These are phyloP conservation scores for Fusarium stilboides DNA, from an alignment of 2,329 filamentous ascomycete species.

Conservation along the genomic window DNA sequence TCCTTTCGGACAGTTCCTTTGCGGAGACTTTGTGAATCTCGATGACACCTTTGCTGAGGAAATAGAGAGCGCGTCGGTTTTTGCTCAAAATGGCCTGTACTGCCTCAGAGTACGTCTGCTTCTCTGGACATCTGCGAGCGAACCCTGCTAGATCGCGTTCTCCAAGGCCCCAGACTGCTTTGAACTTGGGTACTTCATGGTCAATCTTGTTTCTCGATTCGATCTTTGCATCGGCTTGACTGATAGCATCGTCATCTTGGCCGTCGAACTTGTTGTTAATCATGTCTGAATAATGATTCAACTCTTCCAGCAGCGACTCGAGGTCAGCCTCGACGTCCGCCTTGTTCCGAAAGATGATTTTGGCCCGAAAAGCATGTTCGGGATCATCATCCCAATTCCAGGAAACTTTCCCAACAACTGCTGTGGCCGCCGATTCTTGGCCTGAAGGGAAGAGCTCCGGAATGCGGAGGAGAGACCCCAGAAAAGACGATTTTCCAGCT, in stretches of 20 bases:
- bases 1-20: constrained; percentile 13
- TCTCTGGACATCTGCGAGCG: neutral
- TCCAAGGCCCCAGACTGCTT: constrained; percentile 42
- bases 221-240: neutral
- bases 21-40: constrained; percentile 9
- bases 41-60: constrained; percentile 12
- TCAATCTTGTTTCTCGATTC: constrained; percentile 21
- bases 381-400: constrained; percentile 47
- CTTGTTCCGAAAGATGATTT: constrained; percentile 41
- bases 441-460: constrained; percentile 52
- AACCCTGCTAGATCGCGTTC: constrained; percentile 9
- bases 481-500: constrained; percentile 34
- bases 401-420: constrained; percentile 44
- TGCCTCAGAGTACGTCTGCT: neutral
- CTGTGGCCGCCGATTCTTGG: constrained; percentile 51
- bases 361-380: constrained; percentile 37
- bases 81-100: constrained; percentile 29
- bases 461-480: constrained; percentile 2
- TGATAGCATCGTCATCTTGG: constrained; percentile 24
- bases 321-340: constrained; percentile 36
- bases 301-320: constrained; percentile 31
- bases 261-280: neutral
- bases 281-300: constrained; percentile 9
- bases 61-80: constrained; percentile 3
- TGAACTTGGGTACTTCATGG: constrained; percentile 42